Evolutionary conservation across 345 rosid species (phyloP).

Genomic region (Stellera chamaejasme): DNA sequence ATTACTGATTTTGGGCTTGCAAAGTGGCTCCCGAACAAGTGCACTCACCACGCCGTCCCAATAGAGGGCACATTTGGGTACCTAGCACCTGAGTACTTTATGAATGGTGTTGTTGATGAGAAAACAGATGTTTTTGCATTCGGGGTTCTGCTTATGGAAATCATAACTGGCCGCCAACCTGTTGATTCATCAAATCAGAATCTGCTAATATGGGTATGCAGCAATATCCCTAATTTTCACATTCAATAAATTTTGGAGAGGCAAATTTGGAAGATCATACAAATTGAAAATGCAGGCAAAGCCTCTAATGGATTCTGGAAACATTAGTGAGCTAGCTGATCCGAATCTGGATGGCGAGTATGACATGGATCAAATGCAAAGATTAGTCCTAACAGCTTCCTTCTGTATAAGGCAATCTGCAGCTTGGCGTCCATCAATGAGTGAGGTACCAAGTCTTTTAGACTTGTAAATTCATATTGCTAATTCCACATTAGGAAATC

Average conservation of each 20-base stretch:
- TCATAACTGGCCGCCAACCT: constrained; percentile 68
- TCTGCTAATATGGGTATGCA: constrained; percentile 74
- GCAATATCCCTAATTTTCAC: neutral
- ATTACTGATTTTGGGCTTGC: constrained; percentile 96
- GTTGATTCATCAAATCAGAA: constrained; percentile 69
- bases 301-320: constrained; percentile 73
- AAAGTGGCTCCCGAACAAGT: constrained; percentile 91
- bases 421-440: constrained; percentile 74
- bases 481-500: neutral
- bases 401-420: constrained; percentile 81
- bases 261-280: too few species aligned
- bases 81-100: constrained; percentile 90
- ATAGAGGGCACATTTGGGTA: constrained; percentile 98
- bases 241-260: too few species aligned
- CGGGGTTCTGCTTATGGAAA: constrained; percentile 82
- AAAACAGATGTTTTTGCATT: constrained; percentile 89
- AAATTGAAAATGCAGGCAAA: constrained; percentile 42
- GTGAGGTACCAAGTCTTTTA: constrained; percentile 34
- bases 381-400: constrained; percentile 58
- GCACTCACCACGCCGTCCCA: constrained; percentile 92
- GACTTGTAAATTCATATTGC: neutral
- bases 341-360: constrained; percentile 51
- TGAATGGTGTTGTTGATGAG: constrained; percentile 93
- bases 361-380: constrained; percentile 56
- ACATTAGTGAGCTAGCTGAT: constrained; percentile 50